Evolutionary conservation across 768 basidiomycete genomes (phyloP).

Genomic region (Hypholoma sublateritium): DNA sequence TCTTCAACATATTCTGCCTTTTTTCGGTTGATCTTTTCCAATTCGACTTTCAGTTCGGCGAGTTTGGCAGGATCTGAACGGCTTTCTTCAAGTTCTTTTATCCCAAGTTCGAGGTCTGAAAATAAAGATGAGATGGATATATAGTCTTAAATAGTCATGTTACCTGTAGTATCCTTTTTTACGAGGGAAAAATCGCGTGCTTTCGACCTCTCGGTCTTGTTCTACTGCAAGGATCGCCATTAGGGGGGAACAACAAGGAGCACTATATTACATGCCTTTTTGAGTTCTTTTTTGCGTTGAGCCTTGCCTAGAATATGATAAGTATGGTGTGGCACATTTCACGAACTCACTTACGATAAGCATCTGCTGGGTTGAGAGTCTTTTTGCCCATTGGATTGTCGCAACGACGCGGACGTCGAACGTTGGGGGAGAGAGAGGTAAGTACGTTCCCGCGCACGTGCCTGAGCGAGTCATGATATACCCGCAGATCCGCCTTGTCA

Average conservation of each 20-base stretch:
- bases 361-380: conserved; percentile 90
- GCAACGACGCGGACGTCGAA: neutral
- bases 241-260: conserved; percentile 5
- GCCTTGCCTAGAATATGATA: conserved; percentile 68
- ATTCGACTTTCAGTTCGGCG: conserved; percentile 69
- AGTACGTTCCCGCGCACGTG: conserved; percentile 33
- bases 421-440: neutral
- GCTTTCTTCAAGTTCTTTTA: conserved; percentile 60
- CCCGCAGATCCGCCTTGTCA: conserved; percentile 11
- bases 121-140: neutral
- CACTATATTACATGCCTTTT: conserved; percentile 62
- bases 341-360: conserved; percentile 64
- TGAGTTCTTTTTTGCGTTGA: conserved; percentile 90
- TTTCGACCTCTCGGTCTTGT: conserved; percentile 83
- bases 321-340: neutral
- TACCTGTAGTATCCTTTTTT: conserved; percentile 91
- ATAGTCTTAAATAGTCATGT: conserved; percentile 9
- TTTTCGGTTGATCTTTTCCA: conserved; percentile 78
- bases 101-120: conserved; percentile 80
- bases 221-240: conserved; percentile 59
- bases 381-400: conserved; percentile 74
- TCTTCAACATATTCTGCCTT: conserved; percentile 92
- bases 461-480: conserved; percentile 39
- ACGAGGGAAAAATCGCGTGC: conserved; percentile 86
- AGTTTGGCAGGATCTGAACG: conserved; percentile 62